Evolutionary conservation across 352 stramenopile genomes (phyloP).

Genomic region (Aphanomyces cochlioides): DNA sequence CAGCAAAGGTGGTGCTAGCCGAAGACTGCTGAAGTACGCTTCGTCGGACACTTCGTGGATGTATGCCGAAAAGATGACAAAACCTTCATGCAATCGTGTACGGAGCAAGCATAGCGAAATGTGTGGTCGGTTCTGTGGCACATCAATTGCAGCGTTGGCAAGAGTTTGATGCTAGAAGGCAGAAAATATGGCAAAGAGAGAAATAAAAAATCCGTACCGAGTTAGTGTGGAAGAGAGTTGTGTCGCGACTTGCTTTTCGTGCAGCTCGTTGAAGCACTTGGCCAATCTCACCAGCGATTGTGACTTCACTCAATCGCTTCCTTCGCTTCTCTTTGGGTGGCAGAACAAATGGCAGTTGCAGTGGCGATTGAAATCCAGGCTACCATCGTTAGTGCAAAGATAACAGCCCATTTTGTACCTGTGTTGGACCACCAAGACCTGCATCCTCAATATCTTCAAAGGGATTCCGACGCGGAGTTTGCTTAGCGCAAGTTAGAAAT

Average conservation of each 20-base stretch:
- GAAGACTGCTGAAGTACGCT: neutral
- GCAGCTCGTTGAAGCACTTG: slow-evolving; percentile 7
- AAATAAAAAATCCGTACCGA: neutral
- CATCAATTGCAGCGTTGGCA: slow-evolving; percentile 15
- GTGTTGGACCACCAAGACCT: neutral
- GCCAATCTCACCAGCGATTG: slow-evolving; percentile 23
- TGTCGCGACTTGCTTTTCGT: slow-evolving; percentile 27
- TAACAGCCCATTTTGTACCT: neutral
- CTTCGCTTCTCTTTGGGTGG: slow-evolving; percentile 12
- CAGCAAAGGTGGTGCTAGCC: neutral
- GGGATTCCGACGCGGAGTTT: neutral
- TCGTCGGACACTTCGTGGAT: slow-evolving; percentile 25
- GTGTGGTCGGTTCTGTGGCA: slow-evolving; percentile 19
- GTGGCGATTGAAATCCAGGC: slow-evolving; percentile 5
- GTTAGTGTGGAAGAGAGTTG: slow-evolving; percentile 24
- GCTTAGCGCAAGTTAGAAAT: neutral
- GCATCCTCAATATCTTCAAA: slow-evolving; percentile 30
- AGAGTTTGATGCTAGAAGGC: slow-evolving; percentile 6
- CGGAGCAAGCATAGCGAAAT: slow-evolving; percentile 27
- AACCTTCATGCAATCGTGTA: slow-evolving; percentile 4
- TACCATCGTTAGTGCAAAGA: neutral
- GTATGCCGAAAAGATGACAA: slow-evolving; percentile 19
- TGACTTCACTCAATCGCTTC: slow-evolving; percentile 13
- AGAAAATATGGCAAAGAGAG: neutral
- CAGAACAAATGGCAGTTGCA: neutral